Base-by-base conservation (phyloP, 129 eudicot species). In the Helichrysum umbraculigerum region DNA sequence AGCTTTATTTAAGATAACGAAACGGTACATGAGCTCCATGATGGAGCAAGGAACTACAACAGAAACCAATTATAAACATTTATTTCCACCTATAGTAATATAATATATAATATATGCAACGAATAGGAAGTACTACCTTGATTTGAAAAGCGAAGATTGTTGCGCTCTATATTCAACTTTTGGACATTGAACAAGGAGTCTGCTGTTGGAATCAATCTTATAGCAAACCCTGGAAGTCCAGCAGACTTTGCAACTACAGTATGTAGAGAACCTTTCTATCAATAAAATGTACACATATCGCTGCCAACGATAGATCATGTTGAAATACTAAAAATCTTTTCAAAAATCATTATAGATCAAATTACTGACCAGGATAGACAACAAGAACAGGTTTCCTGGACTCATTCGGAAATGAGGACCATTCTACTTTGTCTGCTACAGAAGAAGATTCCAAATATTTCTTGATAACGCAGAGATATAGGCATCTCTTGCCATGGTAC, bases 401-500 rank as follows among this genome's bases (percentile, higher is more conserved):
- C 82, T 94, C 98, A 8, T 91, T 94, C 64, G 91, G 97, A 75
- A 94, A 83, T 62, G 83, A 76, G 5, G 90, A 84, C 98, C 97
- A 88, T 66, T 77, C 88, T 44, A 94, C 87, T 76, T 81, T 91
- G 64, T 81, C 69, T 62, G 69, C 65, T 41, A 72, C 1, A 17
- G 97, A 64, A 84, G 96, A 91, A 32, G 67, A 54, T 35, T 82
- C 81, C 83, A 94, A 60, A 77, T 91, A 78, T 72, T 87, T 89
- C 88, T 89, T 94, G 44, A 94, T 87, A 39, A 89, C 64, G 77
- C 93, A 85, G 6, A 94, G 97, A 81, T 94, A 94, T 66, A 94
- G 89, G 74, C 83, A 91, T 84, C 98, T 86, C 84, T 94, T 94
- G 72, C 93, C 97, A 89, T 94, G 96, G 86, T 94, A 94, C 52